Conservation (phyloP, 2,329 filamentous ascomycete species). For the Mariannaea elegans region DNA sequence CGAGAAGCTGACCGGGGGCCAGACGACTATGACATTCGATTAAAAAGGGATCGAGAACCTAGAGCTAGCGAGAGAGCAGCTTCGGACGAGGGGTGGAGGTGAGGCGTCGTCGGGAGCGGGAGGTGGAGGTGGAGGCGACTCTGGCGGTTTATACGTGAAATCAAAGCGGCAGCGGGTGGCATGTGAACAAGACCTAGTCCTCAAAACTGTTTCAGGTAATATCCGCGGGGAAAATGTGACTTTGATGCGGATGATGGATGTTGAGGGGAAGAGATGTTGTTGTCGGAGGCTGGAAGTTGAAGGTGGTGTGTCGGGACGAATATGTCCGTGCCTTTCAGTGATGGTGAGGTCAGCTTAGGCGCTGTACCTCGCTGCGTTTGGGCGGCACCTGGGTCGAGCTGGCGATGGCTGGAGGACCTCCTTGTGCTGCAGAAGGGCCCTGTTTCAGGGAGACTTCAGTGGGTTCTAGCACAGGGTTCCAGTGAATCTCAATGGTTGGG, state of each 20-base stretch:
- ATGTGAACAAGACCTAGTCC: conserved; percentile 24
- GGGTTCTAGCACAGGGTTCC: background rate
- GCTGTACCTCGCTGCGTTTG: too few species aligned
- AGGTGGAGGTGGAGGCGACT: conserved; percentile 34
- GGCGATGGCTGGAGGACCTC: conserved; percentile 4
- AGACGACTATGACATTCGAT: conserved; percentile 29
- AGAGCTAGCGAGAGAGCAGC: conserved; percentile 11
- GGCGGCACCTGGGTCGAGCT: too few species aligned
- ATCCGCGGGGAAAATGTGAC: background rate
- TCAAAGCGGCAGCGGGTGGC: conserved; percentile 5
- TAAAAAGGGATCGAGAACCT: background rate
- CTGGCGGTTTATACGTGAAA: conserved; percentile 8
- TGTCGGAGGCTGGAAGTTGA: conserved; percentile 10
- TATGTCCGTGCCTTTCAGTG: conserved; percentile 11
- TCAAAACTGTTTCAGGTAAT: background rate
- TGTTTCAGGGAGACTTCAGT: conserved; percentile 14
- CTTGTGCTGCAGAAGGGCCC: background rate
- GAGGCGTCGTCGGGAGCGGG: conserved; percentile 26
- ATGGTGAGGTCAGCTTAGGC: conserved; percentile 12
- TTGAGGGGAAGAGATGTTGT: conserved; percentile 16
- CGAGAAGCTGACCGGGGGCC: conserved; percentile 36
- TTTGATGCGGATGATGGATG: conserved; percentile 15
- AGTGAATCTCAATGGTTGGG: conserved; percentile 3
- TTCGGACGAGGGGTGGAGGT: conserved; percentile 17
- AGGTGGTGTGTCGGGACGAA: conserved; percentile 20